phyloP scores from a whole-genome alignment of 225 moss, liverwort and hornwort genomes.

The Polytrichum formosum region DNA sequence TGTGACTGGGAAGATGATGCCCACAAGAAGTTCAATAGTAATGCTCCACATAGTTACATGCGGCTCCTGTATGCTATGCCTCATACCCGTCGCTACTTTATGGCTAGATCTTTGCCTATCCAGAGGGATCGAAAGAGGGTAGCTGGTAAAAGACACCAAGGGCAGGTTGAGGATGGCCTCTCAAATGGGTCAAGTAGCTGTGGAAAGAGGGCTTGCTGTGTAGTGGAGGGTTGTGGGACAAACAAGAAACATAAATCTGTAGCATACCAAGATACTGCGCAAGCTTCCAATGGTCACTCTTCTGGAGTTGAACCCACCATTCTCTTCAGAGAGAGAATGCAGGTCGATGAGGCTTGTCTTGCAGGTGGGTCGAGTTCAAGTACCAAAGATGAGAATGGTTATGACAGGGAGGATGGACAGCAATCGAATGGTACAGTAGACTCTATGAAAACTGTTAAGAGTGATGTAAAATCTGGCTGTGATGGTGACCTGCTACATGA shows the following conservation, averaged over 20 bases:
- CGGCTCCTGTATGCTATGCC: constrained; percentile 79
- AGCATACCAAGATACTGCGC: constrained; percentile 5
- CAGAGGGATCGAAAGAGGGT: constrained; percentile 54
- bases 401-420: constrained; percentile 11
- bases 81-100: constrained; percentile 76
- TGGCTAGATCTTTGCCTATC: constrained; percentile 61
- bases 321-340: constrained; percentile 36
- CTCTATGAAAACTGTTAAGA: neutral
- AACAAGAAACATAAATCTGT: constrained; percentile 31
- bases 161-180: constrained; percentile 22
- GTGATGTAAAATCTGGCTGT: constrained; percentile 8
- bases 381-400: constrained; percentile 15
- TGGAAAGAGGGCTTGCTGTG: constrained; percentile 32
- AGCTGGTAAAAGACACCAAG: constrained; percentile 38
- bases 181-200: constrained; percentile 12
- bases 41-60: constrained; percentile 58
- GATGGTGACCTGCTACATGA: constrained; percentile 7
- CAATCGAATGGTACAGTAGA: constrained; percentile 16
- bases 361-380: constrained; percentile 24
- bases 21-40: constrained; percentile 55
- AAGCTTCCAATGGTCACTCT: constrained; percentile 1
- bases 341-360: constrained; percentile 36
- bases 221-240: constrained; percentile 11
- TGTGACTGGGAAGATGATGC: constrained; percentile 71
- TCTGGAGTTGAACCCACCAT: constrained; percentile 16